phyloP scores from a whole-genome alignment of 495 filamentous ascomycete species.

The Neurospora sp. region DNA sequence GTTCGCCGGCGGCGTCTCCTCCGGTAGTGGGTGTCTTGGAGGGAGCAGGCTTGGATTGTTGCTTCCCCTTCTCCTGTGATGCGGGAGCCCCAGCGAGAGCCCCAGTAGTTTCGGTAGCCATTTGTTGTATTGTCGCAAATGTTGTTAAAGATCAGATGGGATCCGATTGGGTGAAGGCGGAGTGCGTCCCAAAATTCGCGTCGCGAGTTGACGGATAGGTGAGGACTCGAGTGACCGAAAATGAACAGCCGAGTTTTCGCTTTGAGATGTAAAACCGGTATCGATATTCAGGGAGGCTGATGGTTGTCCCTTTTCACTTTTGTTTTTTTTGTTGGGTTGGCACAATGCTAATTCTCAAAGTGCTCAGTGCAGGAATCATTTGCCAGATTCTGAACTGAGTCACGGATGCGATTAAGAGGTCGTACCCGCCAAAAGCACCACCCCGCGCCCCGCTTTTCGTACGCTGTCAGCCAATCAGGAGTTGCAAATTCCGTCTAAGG shows the following conservation, averaged over 20 bases:
- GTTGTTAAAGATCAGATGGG: not conserved
- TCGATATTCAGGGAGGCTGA: not conserved
- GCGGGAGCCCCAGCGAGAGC: slow-evolving; percentile 8
- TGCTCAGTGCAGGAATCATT: not conserved
- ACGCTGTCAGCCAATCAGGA: not conserved
- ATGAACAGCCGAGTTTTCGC: not conserved
- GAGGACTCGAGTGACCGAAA: not conserved
- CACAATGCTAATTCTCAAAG: not conserved
- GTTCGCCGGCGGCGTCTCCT: slow-evolving; percentile 3
- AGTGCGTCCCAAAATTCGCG: not conserved
- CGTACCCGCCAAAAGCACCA: not conserved
- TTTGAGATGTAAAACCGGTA: not conserved
- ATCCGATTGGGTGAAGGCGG: not conserved
- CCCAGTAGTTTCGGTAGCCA: slow-evolving; percentile 17
- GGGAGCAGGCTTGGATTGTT: not conserved
- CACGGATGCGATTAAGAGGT: not conserved
- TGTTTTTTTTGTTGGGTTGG: not conserved
- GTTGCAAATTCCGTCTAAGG: not conserved
- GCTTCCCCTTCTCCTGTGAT: not conserved
- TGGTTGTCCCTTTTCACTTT: not conserved
- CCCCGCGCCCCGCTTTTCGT: not conserved
- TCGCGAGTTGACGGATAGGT: not conserved
- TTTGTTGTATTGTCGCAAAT: slow-evolving; percentile 2
- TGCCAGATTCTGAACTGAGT: not conserved
- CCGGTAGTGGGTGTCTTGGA: slow-evolving; percentile 2